A percentile compares a stretch with the other conserved stretches of the same genome.
These are phyloP conservation scores for Gossypium sturtianum DNA, from an alignment of 345 rosid genomes.

Conservation along the genomic window DNA sequence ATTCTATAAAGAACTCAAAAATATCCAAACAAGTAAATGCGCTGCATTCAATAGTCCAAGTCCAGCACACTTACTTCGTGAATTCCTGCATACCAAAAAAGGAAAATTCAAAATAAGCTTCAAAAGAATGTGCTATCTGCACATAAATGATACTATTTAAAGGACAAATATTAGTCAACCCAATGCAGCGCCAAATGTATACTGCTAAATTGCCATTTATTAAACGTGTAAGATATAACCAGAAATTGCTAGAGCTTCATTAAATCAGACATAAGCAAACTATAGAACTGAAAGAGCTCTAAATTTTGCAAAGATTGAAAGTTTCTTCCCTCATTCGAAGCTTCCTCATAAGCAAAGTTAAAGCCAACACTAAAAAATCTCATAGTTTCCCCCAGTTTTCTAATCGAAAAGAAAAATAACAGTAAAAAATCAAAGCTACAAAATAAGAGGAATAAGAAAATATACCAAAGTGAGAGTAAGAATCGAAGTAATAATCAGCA, in stretches of 20 bases:
- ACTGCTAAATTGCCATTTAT: background rate
- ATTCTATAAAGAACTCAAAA: background rate
- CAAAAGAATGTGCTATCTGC: background rate
- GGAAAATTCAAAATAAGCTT: constrained; percentile 6
- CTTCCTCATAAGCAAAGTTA: background rate
- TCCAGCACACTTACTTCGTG: constrained; percentile 85
- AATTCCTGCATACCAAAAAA: constrained; percentile 59
- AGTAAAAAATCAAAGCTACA: background rate
- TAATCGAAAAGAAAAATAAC: background rate
- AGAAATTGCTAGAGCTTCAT: background rate
- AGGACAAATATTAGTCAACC: background rate
- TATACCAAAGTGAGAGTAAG: constrained; percentile 96
- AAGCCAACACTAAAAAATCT: background rate
- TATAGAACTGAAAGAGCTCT: background rate
- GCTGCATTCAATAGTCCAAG: constrained; percentile 11
- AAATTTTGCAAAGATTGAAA: background rate
- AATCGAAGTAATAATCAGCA: constrained; percentile 97
- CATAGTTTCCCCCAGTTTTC: background rate
- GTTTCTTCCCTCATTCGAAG: background rate
- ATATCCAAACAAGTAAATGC: background rate
- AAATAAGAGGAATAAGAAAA: background rate
- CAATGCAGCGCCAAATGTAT: background rate
- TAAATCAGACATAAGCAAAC: background rate
- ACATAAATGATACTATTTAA: background rate
- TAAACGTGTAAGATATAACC: background rate